Conservation (phyloP, 1,284 basidiomycete species). For the Microbotryum saponariae region DNA sequence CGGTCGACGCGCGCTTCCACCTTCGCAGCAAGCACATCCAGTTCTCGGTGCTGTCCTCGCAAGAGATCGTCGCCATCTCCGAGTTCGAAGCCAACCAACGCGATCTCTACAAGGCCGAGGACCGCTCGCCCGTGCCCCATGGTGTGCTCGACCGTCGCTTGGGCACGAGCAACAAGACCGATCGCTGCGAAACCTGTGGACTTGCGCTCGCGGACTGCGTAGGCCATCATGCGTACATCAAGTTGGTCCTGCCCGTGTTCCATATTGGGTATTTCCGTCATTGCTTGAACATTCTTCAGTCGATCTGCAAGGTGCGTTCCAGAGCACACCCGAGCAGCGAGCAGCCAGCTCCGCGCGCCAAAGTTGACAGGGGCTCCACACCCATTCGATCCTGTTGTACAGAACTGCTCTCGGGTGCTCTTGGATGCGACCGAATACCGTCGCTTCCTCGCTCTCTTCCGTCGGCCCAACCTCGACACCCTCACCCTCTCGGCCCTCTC, state of each 20-base stretch:
- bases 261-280: conserved; percentile 97
- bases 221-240: conserved; percentile 72
- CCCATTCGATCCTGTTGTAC: neutral
- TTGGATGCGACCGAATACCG: conserved; percentile 82
- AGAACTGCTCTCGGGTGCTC: conserved; percentile 93
- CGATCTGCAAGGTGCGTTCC: conserved; percentile 78
- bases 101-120: conserved; percentile 65
- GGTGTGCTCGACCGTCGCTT: conserved; percentile 84
- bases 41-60: conserved; percentile 82
- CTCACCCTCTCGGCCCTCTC: conserved; percentile 76
- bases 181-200: conserved; percentile 91
- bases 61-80: conserved; percentile 85
- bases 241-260: conserved; percentile 90
- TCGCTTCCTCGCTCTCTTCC: conserved; percentile 76
- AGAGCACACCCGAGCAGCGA: too few relatives aligned
- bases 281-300: conserved; percentile 84
- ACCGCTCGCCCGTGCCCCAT: conserved; percentile 72
- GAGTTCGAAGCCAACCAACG: conserved; percentile 90
- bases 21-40: conserved; percentile 75
- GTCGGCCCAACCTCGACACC: conserved; percentile 84
- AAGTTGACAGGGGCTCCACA: neutral
- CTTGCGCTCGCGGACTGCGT: conserved; percentile 89
- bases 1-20: conserved; percentile 3
- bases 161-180: conserved; percentile 88
- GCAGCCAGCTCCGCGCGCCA: neutral